A percentile compares a stretch with the other conserved stretches of the same genome.
These are phyloP conservation scores for Perkinsus marinus DNA, from an alignment of 169 alveolate genomes.

Conservation along the genomic window DNA sequence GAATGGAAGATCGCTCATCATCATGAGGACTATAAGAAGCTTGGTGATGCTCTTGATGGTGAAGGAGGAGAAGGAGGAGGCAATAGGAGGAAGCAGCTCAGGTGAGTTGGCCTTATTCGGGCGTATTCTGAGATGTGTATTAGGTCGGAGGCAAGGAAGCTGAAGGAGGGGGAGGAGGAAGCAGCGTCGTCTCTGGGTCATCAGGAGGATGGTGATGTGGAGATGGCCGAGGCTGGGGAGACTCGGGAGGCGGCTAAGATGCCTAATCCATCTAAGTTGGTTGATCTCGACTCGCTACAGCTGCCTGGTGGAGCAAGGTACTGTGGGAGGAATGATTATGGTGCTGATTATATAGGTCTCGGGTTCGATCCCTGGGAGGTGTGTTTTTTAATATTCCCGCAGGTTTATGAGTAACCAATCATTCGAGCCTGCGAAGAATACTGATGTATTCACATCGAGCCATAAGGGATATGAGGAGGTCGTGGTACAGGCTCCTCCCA, in stretches of 20 bases:
- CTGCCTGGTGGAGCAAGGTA: not conserved
- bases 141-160: not conserved
- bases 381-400: not conserved
- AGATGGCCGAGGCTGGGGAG: not conserved
- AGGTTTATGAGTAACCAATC: not conserved
- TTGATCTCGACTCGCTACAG: not conserved
- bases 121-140: not conserved
- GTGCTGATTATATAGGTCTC: no score
- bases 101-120: not conserved
- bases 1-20: not conserved
- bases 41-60: not conserved
- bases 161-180: not conserved
- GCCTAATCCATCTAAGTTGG: not conserved
- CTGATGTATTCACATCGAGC: not conserved
- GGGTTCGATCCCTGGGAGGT: not conserved
- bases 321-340: no score
- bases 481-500: not conserved
- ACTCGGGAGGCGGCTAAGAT: not conserved
- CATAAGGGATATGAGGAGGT: not conserved
- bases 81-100: not conserved
- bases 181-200: not conserved
- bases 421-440: not conserved
- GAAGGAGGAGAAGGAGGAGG: slow-evolving; percentile 11
- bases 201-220: not conserved
- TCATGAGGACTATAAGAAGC: not conserved